A percentile compares a stretch with the other conserved stretches of the same genome.
phyloP scores from a whole-genome alignment of 2,329 filamentous ascomycete species.

The Xylaria digitata region DNA sequence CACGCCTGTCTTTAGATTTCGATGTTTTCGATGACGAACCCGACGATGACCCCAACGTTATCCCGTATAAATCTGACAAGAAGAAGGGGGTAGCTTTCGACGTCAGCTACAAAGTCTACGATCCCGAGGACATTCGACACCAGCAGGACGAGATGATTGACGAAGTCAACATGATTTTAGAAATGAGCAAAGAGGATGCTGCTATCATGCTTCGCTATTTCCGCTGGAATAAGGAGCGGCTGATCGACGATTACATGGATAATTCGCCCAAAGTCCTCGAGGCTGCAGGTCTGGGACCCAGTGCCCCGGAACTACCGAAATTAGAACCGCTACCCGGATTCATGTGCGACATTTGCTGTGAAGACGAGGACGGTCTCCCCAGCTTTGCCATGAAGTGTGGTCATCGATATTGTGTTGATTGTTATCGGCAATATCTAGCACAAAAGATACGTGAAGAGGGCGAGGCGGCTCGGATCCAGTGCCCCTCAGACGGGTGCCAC shows the following conservation, averaged over 20 bases:
- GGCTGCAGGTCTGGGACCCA: conserved; percentile 81
- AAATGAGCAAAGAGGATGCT: conserved; percentile 87
- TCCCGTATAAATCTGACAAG: conserved; percentile 70
- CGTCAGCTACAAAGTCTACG: conserved; percentile 84
- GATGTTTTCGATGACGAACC: conserved; percentile 69
- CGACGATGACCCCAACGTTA: conserved; percentile 66
- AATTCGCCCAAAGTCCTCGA: conserved; percentile 82
- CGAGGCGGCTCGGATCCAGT: conserved; percentile 94
- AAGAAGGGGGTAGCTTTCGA: conserved; percentile 82
- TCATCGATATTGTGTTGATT: conserved; percentile 92
- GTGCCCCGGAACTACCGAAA: conserved; percentile 69
- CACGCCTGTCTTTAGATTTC: conserved; percentile 59
- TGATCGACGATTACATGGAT: conserved; percentile 98
- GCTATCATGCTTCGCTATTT: conserved; percentile 90
- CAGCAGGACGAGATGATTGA: conserved; percentile 88
- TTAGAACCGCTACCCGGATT: conserved; percentile 81
- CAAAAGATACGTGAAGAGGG: conserved; percentile 97
- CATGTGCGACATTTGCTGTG: conserved; percentile 94
- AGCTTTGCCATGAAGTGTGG: conserved; percentile 96
- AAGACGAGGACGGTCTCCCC: conserved; percentile 80
- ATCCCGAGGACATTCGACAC: conserved; percentile 81
- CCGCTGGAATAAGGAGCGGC: conserved; percentile 94
- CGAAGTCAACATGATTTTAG: conserved; percentile 91
- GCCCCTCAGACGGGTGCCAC: conserved; percentile 86
- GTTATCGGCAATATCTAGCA: conserved; percentile 88